Evolutionary conservation across 2,329 filamentous ascomycete genomes (phyloP), one percentile per base, ranked within the genome.

Genomic region (Trichoderma brevicompactum): DNA sequence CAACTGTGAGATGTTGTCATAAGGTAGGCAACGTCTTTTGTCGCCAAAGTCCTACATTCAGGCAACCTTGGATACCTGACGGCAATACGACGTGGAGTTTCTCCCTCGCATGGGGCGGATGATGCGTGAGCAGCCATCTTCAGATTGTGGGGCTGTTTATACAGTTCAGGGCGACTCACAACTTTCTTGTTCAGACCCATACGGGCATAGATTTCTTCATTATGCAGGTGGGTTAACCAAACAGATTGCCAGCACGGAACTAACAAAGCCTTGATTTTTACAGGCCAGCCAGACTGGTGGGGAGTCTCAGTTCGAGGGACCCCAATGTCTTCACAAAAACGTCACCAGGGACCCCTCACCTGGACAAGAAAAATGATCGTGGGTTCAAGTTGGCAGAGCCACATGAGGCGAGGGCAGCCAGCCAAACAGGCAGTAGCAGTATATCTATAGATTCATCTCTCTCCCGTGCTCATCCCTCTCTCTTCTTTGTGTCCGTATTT

Each of bases 301-400:
- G 34, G 17, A 12, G 28, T 34, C 36, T 34, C 59, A 43, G 23
- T 44, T 7, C 28, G 40, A 28, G 23, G 23, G 23, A 28, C 23
- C 5, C 36, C 34, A 43, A 34, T 44, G 49, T 38, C 48, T 62
- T 62, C 32, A 53, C 48, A 19, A 38, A 44, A 56, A 36, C 46
- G 55, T 65, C 63, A 65, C 63, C 54, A 34, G 63, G 56, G 46
- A 13, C 54, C 53, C 62, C 62, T 65, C 62, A 65, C 62, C 62
- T 60, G 62, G 34, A 59, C 63, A 43, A 34, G 13, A 41, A 50
- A 52, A 61, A 52, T 61, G 59, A 54, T 46, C 38, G 41, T 43
- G 59, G 49, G 59, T 12, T 54, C 44, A 10, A 8, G 17, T 13
- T 41, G 19, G 34, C 43, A 60, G 59, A 46, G 59, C 40, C 59